A percentile compares a stretch with the other conserved stretches of the same genome.
Conservation (phyloP, 2,329 filamentous ascomycete genomes). For the Thelonectria rubi region DNA sequence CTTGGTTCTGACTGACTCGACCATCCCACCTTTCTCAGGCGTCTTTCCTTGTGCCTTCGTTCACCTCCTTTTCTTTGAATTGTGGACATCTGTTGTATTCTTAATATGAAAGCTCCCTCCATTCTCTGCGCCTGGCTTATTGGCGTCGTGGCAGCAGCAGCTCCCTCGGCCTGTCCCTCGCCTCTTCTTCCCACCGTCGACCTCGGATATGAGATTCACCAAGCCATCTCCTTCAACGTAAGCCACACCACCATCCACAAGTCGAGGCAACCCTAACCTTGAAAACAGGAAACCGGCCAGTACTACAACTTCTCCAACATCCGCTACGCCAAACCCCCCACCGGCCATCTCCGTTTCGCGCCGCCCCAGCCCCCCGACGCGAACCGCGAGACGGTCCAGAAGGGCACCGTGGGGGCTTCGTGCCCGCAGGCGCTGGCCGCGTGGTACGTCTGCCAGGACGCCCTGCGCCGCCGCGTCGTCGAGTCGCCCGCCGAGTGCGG, state of each 20-base stretch:
- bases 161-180: not conserved
- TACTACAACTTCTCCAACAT: conserved; percentile 6
- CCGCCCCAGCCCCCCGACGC: not conserved
- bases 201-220: conserved; percentile 8
- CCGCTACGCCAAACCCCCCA: not conserved
- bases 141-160: not conserved
- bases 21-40: too few relatives aligned
- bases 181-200: conserved; percentile 8
- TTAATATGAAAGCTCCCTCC: not conserved
- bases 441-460: not conserved
- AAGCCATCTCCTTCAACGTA: conserved; percentile 8
- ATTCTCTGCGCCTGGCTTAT: not conserved
- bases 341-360: not conserved
- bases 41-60: too few relatives aligned
- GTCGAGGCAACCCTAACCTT: too few relatives aligned
- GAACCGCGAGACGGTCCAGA: not conserved
- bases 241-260: not conserved
- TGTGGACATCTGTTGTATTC: too few relatives aligned
- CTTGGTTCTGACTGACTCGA: too few relatives aligned
- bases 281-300: not conserved
- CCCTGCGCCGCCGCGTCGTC: not conserved
- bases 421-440: not conserved
- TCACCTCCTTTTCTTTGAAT: too few relatives aligned
- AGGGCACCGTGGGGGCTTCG: not conserved
- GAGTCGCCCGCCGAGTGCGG: not conserved